phyloP scores from a whole-genome alignment of 495 filamentous ascomycete species.

The Tuber calosporum region DNA sequence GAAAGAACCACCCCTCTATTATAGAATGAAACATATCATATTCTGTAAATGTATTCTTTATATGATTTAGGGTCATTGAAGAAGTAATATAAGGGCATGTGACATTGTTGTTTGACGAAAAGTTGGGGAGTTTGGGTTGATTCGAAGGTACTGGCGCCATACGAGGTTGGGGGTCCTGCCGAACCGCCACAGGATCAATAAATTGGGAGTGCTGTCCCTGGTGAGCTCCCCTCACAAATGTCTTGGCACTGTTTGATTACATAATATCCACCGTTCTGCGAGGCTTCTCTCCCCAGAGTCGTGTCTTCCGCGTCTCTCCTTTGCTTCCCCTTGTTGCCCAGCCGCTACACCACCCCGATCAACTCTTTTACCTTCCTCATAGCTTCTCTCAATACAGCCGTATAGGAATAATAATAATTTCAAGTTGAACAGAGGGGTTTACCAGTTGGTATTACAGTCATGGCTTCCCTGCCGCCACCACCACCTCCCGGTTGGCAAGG shows the following conservation, averaged over 20 bases:
- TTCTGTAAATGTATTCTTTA: too few species aligned
- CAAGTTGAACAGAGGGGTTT: background rate
- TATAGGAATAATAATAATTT: background rate
- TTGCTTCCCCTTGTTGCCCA: too few species aligned
- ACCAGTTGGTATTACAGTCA: slow-evolving; percentile 40
- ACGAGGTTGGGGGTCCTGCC: too few species aligned
- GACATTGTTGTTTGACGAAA: too few species aligned
- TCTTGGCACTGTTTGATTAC: background rate
- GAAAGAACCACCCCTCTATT: too few species aligned
- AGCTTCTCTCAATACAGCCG: background rate
- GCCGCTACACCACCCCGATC: too few species aligned
- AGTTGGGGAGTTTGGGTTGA: background rate
- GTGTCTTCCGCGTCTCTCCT: background rate
- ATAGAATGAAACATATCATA: too few species aligned
- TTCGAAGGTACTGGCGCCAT: too few species aligned
- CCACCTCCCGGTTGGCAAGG: slow-evolving; percentile 54
- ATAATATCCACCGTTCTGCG: background rate
- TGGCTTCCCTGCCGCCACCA: slow-evolving; percentile 67
- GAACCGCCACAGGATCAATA: background rate
- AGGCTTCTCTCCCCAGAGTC: background rate
- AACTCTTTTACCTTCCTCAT: background rate
- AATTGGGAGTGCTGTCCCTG: background rate
- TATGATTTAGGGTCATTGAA: too few species aligned
- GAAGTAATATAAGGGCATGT: too few species aligned
- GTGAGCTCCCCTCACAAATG: background rate